phyloP scores from a whole-genome alignment of 768 basidiomycete species.

The Panaeolus papilionaceus region DNA sequence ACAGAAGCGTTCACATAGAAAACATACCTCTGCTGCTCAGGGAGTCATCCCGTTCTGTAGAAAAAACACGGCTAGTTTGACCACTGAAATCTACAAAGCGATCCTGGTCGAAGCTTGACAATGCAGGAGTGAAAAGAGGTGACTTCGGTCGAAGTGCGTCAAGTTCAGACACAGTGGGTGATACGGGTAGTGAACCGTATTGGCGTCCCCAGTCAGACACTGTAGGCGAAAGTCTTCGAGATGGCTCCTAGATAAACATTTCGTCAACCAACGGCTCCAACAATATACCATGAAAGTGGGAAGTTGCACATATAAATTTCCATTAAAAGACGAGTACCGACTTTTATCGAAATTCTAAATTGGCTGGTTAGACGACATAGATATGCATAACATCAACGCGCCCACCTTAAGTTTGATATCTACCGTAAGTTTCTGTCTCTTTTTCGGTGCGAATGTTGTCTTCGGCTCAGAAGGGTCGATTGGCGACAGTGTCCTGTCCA shows the following conservation, averaged over 20 bases:
- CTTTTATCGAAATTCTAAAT: not conserved
- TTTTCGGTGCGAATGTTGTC: not conserved
- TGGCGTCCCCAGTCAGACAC: not conserved
- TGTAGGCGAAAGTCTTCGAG: not conserved
- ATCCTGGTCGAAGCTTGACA: not conserved
- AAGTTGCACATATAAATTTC: not conserved
- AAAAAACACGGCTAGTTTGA: not conserved
- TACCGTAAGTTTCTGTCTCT: not conserved
- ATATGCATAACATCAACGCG: not conserved
- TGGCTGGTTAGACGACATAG: not conserved
- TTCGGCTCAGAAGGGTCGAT: not conserved
- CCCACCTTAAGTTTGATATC: not conserved
- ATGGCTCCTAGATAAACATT: not conserved
- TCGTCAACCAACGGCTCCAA: not conserved
- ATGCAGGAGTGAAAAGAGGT: not conserved
- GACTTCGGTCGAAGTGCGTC: not conserved
- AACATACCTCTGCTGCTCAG: not conserved
- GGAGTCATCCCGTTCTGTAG: not conserved
- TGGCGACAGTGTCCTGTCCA: not conserved
- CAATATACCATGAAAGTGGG: too few relatives aligned
- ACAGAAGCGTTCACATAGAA: not conserved
- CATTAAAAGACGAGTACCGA: not conserved
- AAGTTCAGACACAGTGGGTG: constrained; percentile 32
- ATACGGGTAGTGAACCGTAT: constrained; percentile 18
- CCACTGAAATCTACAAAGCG: not conserved